Evolutionary conservation across 306 rosid species (phyloP), one percentile per base, ranked within the genome.

Genomic region (Quercus wislizeni): DNA sequence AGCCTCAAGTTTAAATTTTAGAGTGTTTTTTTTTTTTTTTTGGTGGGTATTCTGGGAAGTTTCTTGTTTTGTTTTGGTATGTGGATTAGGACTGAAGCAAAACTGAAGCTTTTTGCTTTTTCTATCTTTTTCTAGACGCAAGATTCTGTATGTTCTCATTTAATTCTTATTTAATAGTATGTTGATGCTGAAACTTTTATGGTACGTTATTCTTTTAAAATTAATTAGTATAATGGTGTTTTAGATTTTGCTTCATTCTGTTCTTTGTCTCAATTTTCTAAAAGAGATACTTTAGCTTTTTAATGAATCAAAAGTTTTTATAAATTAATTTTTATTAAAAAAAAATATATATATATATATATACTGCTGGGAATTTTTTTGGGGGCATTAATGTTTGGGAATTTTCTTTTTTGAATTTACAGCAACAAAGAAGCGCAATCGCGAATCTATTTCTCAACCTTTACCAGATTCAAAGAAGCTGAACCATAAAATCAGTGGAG

Each of bases 361-460:
- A 6, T 6, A 31, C 12, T 23, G 4, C 52, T 23, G 19, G 23
- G 30, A 28, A 18, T 25, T 0, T 21, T 33, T 68, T 35, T 0
- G 3, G 35, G 25, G 52, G 18, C 27, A 10, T 35, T 35, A n/a
- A 33, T 33, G 21, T 35, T 35, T 68, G 25, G 33, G 14, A 11
- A 3, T 9, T 82, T 57, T 10, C 55, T 52, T 20, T 65, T 73
- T 73, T 41, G 3, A 31, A 81, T 64, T 68, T 79, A 17, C 86
- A 91, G 97, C 95, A 30, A 88, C 84, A 86, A 93, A 88, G 90
- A 93, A 93, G 87, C 92, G 97, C 52, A 61, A 71, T 84, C 84
- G 88, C 41, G 90, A 90, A 73, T 90, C 90, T 67, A 31, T 79
- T 67, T 76, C 90, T 73, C 82, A 78, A 10, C 76, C 74, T 58